Evolutionary conservation across 75 land plant species (phyloP).

Genomic region (Pseudotsuga menziesii): DNA sequence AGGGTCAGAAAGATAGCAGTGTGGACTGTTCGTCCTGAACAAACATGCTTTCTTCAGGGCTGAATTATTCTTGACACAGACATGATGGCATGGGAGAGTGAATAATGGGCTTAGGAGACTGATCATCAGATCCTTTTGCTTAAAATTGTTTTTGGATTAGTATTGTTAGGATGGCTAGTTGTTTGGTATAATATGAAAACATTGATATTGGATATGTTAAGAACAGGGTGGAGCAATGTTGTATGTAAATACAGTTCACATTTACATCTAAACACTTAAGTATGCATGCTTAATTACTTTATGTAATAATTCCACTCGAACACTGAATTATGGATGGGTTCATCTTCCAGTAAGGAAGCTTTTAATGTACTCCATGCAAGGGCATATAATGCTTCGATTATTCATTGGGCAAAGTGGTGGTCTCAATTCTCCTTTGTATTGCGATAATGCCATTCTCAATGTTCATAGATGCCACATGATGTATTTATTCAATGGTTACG

Average conservation of each 20-base stretch:
- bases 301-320: not conserved
- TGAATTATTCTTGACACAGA: too few species aligned
- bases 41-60: too few species aligned
- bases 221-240: not conserved
- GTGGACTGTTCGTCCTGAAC: too few species aligned
- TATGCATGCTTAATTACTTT: not conserved
- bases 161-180: not conserved
- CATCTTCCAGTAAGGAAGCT: not conserved
- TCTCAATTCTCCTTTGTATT: not conserved
- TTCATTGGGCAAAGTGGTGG: not conserved
- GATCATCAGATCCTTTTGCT: too few species aligned
- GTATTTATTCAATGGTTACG: not conserved
- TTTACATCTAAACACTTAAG: not conserved
- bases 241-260: not conserved
- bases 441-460: not conserved
- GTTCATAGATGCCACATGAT: not conserved
- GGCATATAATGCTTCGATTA: not conserved
- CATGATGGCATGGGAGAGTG: too few species aligned
- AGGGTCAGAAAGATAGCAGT: too few species aligned
- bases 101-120: too few species aligned
- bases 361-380: not conserved
- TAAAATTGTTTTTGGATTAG: not conserved
- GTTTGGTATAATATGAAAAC: not conserved
- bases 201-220: not conserved
- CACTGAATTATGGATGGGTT: not conserved